Percentiles rank a stretch among this genome's conserved stretches.
phyloP scores from a whole-genome alignment of 2,329 filamentous ascomycete genomes.

The Curvularia verruculosa region DNA sequence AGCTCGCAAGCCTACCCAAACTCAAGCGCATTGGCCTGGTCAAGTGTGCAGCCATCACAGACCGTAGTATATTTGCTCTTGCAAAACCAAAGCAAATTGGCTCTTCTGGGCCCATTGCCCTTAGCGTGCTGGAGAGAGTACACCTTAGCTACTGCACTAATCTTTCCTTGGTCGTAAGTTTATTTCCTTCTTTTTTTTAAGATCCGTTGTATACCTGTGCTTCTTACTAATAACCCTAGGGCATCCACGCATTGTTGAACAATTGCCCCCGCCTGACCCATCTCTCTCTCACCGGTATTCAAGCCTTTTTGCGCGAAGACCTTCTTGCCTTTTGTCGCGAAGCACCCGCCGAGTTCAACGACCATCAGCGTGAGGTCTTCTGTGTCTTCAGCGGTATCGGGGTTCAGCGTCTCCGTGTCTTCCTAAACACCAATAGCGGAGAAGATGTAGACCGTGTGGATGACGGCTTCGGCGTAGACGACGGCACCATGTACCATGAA shows the following conservation, averaged over 20 bases:
- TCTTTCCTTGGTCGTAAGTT: constrained; percentile 75
- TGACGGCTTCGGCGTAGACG: constrained; percentile 27
- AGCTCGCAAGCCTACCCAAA: constrained; percentile 86
- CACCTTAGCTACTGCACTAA: constrained; percentile 95
- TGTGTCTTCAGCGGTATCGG: constrained; percentile 95
- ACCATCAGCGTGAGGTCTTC: constrained; percentile 93
- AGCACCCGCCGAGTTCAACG: constrained; percentile 91
- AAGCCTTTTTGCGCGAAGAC: constrained; percentile 85
- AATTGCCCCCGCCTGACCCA: constrained; percentile 92
- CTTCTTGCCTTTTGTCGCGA: constrained; percentile 84
- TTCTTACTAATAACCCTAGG: constrained; percentile 58
- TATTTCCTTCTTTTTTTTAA: not conserved
- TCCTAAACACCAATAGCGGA: constrained; percentile 65
- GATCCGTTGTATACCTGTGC: not conserved
- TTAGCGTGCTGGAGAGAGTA: constrained; percentile 82
- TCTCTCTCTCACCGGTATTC: constrained; percentile 90
- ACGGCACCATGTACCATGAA: constrained; percentile 41
- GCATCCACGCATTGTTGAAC: constrained; percentile 87
- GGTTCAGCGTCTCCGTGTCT: constrained; percentile 76
- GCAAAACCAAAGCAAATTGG: constrained; percentile 67
- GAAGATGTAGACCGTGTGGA: constrained; percentile 23
- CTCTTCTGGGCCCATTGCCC: constrained; percentile 62
- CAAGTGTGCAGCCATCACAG: constrained; percentile 89
- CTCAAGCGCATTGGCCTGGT: constrained; percentile 93
- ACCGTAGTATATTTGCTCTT: constrained; percentile 83